A percentile compares a stretch with the other conserved stretches of the same genome.
Evolutionary conservation across 306 rosid species (phyloP).

Genomic region (Fagus sylvatica): DNA sequence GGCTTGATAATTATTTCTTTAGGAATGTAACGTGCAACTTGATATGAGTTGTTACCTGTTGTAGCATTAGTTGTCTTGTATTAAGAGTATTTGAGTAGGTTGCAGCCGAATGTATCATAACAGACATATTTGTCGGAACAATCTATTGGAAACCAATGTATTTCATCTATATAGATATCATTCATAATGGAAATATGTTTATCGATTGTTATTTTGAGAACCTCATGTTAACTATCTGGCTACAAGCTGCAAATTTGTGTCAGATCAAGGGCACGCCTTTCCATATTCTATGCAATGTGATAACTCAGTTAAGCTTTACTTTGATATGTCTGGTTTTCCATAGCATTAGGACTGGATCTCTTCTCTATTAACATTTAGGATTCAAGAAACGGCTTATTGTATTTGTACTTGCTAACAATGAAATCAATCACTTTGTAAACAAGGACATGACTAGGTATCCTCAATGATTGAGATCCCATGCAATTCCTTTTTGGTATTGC

Average conservation of each 20-base stretch:
- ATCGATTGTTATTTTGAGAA: not conserved
- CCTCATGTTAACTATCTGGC: not conserved
- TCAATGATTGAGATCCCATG: not conserved
- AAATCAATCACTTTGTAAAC: not conserved
- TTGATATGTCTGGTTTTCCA: not conserved
- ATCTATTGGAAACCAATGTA: not conserved
- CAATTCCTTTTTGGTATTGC: not conserved
- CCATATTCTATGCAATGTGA: not conserved
- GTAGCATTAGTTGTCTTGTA: slow-evolving; percentile 22
- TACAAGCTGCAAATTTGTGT: not conserved
- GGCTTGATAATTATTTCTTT: slow-evolving; percentile 25
- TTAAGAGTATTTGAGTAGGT: not conserved
- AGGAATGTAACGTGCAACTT: not conserved
- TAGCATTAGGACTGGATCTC: not conserved
- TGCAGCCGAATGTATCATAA: not conserved
- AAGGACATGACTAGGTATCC: not conserved
- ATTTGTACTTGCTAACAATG: not conserved
- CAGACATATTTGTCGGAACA: not conserved
- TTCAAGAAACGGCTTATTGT: not conserved
- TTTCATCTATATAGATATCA: not conserved
- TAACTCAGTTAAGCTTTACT: not conserved
- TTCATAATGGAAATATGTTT: not conserved
- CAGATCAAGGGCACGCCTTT: not conserved
- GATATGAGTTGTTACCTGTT: not conserved
- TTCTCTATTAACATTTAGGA: not conserved